Percentiles rank a stretch among this genome's conserved stretches.
These are phyloP conservation scores for Russula vinacea DNA, from an alignment of 768 basidiomycete genomes.

Conservation along the genomic window DNA sequence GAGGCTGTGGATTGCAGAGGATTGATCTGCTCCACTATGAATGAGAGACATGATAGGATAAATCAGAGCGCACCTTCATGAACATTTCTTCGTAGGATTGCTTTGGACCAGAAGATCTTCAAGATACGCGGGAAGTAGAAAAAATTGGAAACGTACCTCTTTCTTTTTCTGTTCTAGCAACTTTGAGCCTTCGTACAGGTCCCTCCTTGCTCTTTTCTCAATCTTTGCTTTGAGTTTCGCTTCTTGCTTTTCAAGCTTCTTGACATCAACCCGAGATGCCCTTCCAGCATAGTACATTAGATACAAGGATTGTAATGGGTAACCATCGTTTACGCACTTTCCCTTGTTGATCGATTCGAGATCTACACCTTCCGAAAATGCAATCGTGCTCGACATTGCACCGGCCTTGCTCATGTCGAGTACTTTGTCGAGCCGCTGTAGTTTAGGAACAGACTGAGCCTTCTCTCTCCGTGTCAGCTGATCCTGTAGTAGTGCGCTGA, in stretches of 20 bases:
- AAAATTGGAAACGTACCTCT: constrained; percentile 50
- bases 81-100: constrained; percentile 99
- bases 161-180: constrained; percentile 88
- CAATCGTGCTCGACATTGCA: constrained; percentile 76
- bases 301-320: not conserved
- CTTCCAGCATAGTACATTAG: constrained; percentile 39
- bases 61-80: constrained; percentile 65
- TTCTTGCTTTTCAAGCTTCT: constrained; percentile 95
- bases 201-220: constrained; percentile 87
- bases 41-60: not conserved
- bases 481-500: constrained; percentile 62
- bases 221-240: constrained; percentile 98
- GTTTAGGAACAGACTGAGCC: constrained; percentile 54
- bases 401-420: constrained; percentile 83
- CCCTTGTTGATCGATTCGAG: constrained; percentile 91
- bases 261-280: constrained; percentile 88
- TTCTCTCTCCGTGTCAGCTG: constrained; percentile 57
- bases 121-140: not conserved
- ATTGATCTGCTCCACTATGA: constrained; percentile 60
- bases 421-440: constrained; percentile 78
- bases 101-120: constrained; percentile 40
- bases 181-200: constrained; percentile 95
- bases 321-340: constrained; percentile 51
- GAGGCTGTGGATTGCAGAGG: constrained; percentile 76
- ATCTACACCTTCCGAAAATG: constrained; percentile 78